Evolutionary conservation across 73 alveolate genomes (phyloP), one percentile per base, ranked within the genome.

Genomic region (Stentor coeruleus): DNA sequence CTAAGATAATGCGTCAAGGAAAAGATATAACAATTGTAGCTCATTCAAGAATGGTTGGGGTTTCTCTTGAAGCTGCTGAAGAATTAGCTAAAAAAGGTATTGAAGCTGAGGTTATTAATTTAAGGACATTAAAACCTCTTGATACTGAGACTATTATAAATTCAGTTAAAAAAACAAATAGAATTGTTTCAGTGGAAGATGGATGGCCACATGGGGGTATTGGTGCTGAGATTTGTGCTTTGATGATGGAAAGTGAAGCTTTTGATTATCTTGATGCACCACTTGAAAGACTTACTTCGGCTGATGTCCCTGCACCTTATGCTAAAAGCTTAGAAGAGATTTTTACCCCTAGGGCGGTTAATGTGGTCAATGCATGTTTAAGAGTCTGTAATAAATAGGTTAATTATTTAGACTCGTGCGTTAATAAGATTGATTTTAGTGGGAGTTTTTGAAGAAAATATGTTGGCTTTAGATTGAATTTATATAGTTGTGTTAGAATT

Each of bases 191-290:
- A 58, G 98, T 94, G 28, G 98, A 94, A 79, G 98, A 94, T 82
- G 98, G 98, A 49, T 94, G 97, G 97, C 98, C 98, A 42, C 92
- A 94, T 84, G 38, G 90, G 26, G 98, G 98, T 26, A 87, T 94
- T 75, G 97, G 97, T 3, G 93, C 97, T 74, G 98, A 94, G 85
- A 94, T 94, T 74, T 81, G 94, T 59, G 97, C 95, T 35, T 59
- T 93, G 38, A 88, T 94, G 77, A 90, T 92, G 96, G 98, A 94
- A 72, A 84, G 91, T 40, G 95, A 90, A 39, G 96, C 97, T 11
- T 94, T 92, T 85, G 95, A 92, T 59, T 90, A 87, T 89, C 86
- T 94, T 20, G 97, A 94, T 80, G 98, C 98, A 30, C 98, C 98
- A 35, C 83, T 94, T 59, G 93, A 94, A 60, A 90, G 98, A 90